Percentiles rank a stretch among this genome's conserved stretches.
phyloP scores from a whole-genome alignment of 805 yeast genomes.

The Candida vaughaniae region DNA sequence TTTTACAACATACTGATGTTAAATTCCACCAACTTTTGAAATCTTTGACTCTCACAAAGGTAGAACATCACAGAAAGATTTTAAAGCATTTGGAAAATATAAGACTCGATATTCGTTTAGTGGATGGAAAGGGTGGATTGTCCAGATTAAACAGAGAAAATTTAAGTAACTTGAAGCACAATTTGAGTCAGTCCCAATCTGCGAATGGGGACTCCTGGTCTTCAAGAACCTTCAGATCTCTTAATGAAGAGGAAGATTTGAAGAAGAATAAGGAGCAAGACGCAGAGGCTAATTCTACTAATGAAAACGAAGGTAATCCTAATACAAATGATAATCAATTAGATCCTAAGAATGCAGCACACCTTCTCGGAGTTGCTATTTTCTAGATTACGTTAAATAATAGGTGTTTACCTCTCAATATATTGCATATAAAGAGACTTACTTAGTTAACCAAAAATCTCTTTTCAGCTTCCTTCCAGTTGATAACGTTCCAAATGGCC shows the following conservation, averaged over 20 bases:
- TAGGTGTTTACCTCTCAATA: too few species aligned
- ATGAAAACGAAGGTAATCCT: slow-evolving; percentile 10
- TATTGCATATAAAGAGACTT: too few species aligned
- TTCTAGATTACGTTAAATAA: too few species aligned
- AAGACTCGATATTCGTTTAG: slow-evolving; percentile 68
- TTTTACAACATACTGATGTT: slow-evolving; percentile 56
- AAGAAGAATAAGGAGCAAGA: slow-evolving; percentile 14
- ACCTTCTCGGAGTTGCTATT: slow-evolving; percentile 72
- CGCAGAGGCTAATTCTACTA: slow-evolving; percentile 8
- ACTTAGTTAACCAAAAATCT: slow-evolving; percentile 29
- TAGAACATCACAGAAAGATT: slow-evolving; percentile 83
- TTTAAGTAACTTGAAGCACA: slow-evolving; percentile 45
- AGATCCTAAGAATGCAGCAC: slow-evolving; percentile 84
- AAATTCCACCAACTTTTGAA: slow-evolving; percentile 56
- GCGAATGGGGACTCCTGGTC: slow-evolving; percentile 45
- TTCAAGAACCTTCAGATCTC: slow-evolving; percentile 39
- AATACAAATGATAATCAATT: slow-evolving; percentile 34
- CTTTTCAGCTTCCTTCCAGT: slow-evolving; percentile 51
- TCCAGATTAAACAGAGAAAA: slow-evolving; percentile 78
- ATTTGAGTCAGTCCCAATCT: slow-evolving; percentile 43
- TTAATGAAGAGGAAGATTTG: slow-evolving; percentile 27
- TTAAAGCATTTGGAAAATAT: slow-evolving; percentile 70
- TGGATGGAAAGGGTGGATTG: slow-evolving; percentile 77
- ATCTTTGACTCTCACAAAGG: slow-evolving; percentile 62
- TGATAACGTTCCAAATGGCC: slow-evolving; percentile 50